Evolutionary conservation across 2,329 filamentous ascomycete genomes (phyloP).

Genomic region (Dactylonectria macrodidyma): DNA sequence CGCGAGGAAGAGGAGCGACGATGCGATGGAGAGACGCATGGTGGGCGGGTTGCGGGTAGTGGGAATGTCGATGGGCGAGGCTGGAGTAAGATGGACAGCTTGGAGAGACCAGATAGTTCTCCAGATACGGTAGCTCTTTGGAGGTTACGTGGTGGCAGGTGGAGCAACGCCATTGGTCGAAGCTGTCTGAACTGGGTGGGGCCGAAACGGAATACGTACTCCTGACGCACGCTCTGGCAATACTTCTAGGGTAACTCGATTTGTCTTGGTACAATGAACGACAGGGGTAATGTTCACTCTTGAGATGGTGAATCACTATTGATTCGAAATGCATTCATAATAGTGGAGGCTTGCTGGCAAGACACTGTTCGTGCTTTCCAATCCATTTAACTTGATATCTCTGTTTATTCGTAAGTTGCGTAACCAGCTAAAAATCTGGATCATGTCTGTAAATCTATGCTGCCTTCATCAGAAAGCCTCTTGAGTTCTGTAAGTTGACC

Average conservation of each 20-base stretch:
- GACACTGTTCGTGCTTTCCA: neutral
- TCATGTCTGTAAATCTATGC: neutral
- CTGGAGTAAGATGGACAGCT: slow-evolving; percentile 51
- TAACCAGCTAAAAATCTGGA: no score
- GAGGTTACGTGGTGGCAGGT: slow-evolving; percentile 51
- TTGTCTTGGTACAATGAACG: neutral
- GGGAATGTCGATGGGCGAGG: slow-evolving; percentile 39
- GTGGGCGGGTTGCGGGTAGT: slow-evolving; percentile 40
- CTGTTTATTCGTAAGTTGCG: neutral
- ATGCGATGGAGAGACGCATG: slow-evolving; percentile 57
- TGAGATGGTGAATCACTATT: neutral
- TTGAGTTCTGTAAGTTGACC: neutral
- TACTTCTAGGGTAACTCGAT: slow-evolving; percentile 12
- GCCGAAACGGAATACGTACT: slow-evolving; percentile 18
- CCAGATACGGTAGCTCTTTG: slow-evolving; percentile 25
- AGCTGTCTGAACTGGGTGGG: slow-evolving; percentile 38
- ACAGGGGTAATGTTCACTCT: neutral
- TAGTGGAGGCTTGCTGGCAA: neutral
- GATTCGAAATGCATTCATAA: neutral
- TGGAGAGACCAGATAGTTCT: slow-evolving; percentile 41
- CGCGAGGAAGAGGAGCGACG: slow-evolving; percentile 62
- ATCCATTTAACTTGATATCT: neutral
- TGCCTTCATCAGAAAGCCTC: neutral
- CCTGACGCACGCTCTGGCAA: neutral
- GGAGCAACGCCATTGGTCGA: slow-evolving; percentile 42